phyloP scores from a whole-genome alignment of 345 rosid genomes.

The Cochlearia excelsa region DNA sequence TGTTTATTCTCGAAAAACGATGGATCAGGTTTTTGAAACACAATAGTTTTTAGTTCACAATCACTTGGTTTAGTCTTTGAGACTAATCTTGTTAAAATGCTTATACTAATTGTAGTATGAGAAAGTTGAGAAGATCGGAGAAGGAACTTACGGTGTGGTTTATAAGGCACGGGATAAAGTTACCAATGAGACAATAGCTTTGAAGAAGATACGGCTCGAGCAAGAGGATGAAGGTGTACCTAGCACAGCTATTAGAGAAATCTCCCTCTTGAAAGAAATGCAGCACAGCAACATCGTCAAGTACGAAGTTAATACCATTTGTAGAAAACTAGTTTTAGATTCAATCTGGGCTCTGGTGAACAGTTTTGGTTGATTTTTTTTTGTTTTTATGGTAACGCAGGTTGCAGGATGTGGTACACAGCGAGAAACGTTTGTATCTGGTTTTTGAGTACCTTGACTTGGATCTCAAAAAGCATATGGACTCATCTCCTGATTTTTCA shows the following conservation, averaged over 20 bases:
- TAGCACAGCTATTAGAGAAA: constrained; percentile 95
- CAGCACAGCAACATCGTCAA: constrained; percentile 95
- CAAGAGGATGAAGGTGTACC: constrained; percentile 99
- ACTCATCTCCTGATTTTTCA: constrained; percentile 82
- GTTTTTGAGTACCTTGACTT: constrained; percentile 97
- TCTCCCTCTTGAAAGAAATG: constrained; percentile 98
- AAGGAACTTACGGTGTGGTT: constrained; percentile 98
- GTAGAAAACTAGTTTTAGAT: neutral
- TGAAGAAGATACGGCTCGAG: constrained; percentile 96
- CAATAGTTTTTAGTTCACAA: constrained; percentile 4
- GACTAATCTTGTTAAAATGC: constrained; percentile 1
- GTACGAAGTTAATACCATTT: constrained; percentile 37
- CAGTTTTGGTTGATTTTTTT: neutral
- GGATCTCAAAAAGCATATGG: constrained; percentile 99
- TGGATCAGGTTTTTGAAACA: constrained; percentile 54
- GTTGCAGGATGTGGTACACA: constrained; percentile 98
- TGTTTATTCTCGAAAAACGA: constrained; percentile 25
- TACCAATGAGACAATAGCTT: constrained; percentile 88
- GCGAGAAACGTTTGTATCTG: constrained; percentile 87
- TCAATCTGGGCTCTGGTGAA: constrained; percentile 12
- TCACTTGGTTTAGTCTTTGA: constrained; percentile 3
- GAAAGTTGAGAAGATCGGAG: constrained; percentile 99
- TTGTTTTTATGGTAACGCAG: too few relatives aligned
- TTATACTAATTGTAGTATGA: constrained; percentile 56
- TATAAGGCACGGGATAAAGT: constrained; percentile 89